Evolutionary conservation across 441 rosid species (phyloP), one percentile per base, ranked within the genome.

Genomic region (Biscutella laevigata): DNA sequence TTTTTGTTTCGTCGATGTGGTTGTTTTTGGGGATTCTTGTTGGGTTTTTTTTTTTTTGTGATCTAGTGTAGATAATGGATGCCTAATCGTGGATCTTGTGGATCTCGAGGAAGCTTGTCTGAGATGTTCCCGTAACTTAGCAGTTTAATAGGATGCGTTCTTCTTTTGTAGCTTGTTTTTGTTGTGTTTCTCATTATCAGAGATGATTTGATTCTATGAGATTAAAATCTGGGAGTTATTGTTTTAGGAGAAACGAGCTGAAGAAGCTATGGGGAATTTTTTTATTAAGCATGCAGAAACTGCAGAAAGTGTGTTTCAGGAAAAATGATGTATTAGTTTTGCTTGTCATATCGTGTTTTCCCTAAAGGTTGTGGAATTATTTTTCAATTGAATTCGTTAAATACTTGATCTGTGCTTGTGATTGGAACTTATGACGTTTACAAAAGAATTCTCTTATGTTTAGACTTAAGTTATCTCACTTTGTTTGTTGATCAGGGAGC

Each of bases 401-500:
- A 37, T 22, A 37, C 29, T 48, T 29, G 40, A 28, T 62, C 35
- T 37, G 35, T 10, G 26, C 4, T 2, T 36, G 58, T 34, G 48
- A 42, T 6, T 50, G 48, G 27, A 34, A 33, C 19, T 44, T 16
- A 1, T 43, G 21, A 43, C 11, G 8, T 5, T 24, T 10, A 19
- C 7, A 40, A 40, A 37, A 32, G 12, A 9, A 1, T 0, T 30
- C 8, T 24, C 15, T 33, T 34, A 37, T 13, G 60, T 13, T 28
- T 42, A 54, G 55, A 39, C 12, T n/a, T 25, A 58, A 41, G 46
- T 26, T 36, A 19, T 46, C 33, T 55, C 48, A 45, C 21, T 47
- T 58, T 50, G 54, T 20, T 67, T 38, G 45, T 53, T 60, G 63
- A 51, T 53, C 80, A 82, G 89, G 83, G 86, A 53, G 81, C 84